phyloP scores from a whole-genome alignment of 345 rosid species.

The Eucalyptus decipiens region DNA sequence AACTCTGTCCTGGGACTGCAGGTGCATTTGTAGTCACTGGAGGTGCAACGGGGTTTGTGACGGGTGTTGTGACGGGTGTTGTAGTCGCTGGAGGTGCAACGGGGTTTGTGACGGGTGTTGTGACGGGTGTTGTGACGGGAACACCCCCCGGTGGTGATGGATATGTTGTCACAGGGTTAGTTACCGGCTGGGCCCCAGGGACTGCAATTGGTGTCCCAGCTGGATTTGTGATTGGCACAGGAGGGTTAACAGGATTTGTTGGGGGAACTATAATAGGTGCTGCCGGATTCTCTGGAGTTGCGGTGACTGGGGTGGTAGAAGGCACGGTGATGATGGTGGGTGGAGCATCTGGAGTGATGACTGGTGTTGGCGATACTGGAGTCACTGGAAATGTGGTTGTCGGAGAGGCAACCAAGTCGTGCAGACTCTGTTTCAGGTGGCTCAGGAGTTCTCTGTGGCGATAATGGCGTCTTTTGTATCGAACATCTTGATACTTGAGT shows the following conservation, averaged over 20 bases:
- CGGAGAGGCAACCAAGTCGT: constrained; percentile 29
- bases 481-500: neutral
- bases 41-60: constrained; percentile 25
- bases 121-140: constrained; percentile 26
- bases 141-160: constrained; percentile 39
- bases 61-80: neutral
- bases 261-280: constrained; percentile 28
- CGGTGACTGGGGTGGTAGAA: constrained; percentile 26
- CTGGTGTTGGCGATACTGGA: constrained; percentile 23
- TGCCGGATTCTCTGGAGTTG: constrained; percentile 17
- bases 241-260: neutral
- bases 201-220: constrained; percentile 22
- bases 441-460: constrained; percentile 18
- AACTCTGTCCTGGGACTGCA: constrained; percentile 60
- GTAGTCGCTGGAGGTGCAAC: constrained; percentile 52
- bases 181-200: constrained; percentile 43
- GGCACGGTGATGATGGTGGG: constrained; percentile 56
- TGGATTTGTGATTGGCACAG: constrained; percentile 34
- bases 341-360: constrained; percentile 17
- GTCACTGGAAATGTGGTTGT: constrained; percentile 5
- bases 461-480: neutral
- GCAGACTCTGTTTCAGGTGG: constrained; percentile 5
- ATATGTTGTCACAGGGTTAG: constrained; percentile 65
- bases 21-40: constrained; percentile 59
- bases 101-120: neutral